Conservation (phyloP, 73 alveolate species). For the Paramecium primaurelia region DNA sequence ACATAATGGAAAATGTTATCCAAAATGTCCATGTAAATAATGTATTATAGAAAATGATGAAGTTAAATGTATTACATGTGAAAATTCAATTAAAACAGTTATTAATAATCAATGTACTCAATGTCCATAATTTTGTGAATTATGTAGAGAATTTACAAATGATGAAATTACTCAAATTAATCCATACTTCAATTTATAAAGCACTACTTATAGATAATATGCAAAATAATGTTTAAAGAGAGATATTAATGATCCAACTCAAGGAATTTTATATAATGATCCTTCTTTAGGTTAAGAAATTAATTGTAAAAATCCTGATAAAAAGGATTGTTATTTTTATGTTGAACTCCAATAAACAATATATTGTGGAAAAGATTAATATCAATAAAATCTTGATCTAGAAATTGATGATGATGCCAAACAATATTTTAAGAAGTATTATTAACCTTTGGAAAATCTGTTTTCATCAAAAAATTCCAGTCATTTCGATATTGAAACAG, state of each 20-base stretch:
- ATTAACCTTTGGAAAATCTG: background rate
- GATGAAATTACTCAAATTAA: background rate
- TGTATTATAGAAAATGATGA: background rate
- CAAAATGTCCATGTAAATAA: background rate
- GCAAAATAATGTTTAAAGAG: background rate
- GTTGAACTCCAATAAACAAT: background rate
- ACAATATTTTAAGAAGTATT: background rate
- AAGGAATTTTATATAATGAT: background rate
- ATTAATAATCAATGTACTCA: background rate
- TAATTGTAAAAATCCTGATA: background rate
- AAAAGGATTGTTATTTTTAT: background rate
- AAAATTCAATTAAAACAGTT: background rate
- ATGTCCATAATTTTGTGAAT: background rate
- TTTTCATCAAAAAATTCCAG: background rate
- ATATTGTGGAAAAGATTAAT: background rate
- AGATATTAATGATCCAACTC: background rate
- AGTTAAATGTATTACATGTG: background rate
- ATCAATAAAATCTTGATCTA: background rate
- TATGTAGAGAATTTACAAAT: background rate
- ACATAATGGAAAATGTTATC: background rate
- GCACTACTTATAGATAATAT: background rate
- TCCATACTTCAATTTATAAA: background rate
- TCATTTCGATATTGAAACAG: background rate
- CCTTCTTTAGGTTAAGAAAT: background rate
- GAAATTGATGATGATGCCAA: background rate